Evolutionary conservation across 129 eudicot genomes (phyloP), one percentile per base, ranked within the genome.

Genomic region (Silybum marianum): DNA sequence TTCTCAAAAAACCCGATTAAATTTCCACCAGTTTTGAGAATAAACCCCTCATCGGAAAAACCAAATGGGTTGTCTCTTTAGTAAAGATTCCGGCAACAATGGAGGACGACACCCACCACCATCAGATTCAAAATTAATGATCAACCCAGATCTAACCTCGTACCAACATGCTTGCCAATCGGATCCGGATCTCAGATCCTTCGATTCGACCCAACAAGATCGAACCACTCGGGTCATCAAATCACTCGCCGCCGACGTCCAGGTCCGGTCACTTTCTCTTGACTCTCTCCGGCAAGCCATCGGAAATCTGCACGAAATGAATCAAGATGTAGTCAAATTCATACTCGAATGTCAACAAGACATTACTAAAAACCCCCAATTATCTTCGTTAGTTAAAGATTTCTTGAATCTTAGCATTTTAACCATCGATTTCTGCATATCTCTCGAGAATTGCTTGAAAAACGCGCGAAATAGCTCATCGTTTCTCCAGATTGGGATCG

Each of bases 221-320:
- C 89, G 95, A 9, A 86, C 95, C 28, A 85, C 71, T 44, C 89
- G 86, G 2, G 90, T 90, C 79, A 89, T 93, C 73, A 86, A 86
- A 77, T 85, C 90, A 18, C 89, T 90, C 10, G 93, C 95, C 73
- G 88, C 69, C 77, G 89, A 86, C 69, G 84, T 86, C 23, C 95
- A 90, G 66, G 90, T 80, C n/a, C 90, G 88, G 24, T 84, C 91
- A 7, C 84, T 90, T 0, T 90, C 97, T 67, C 82, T 93, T 0
- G 91, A 90, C 65, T 93, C 97, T 6, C 88, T 93, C 71, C 85
- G 88, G 6, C 88, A 87, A 72, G 88, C 86, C 36, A 89, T 93
- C 36, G 88, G 77, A 18, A 82, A 84, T 73, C 60, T 93, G 0
- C 89, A 89, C 6, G 95, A 89, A 21, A 90, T 84, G 91, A 89